Conservation (phyloP, 2,329 filamentous ascomycete genomes). For the Phialophora macrospora region DNA sequence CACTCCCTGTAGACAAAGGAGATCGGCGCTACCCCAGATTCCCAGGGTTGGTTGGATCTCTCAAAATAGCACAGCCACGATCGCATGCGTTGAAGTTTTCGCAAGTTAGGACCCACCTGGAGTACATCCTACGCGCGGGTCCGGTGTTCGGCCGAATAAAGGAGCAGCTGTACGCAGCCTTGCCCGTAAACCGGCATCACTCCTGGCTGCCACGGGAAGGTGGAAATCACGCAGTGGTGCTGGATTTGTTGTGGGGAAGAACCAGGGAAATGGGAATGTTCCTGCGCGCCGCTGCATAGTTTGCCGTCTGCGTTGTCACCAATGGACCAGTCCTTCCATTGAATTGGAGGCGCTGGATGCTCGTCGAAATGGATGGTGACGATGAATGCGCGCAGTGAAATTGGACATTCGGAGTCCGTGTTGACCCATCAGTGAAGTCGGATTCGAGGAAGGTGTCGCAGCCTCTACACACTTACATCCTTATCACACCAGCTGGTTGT, state of each 20-base stretch:
- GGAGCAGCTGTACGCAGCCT: constrained; percentile 5
- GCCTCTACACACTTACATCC: background rate
- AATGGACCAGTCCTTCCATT: background rate
- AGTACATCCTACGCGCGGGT: constrained; percentile 2
- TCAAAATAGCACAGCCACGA: constrained; percentile 14
- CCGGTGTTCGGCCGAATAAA: constrained; percentile 4
- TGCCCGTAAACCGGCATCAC: background rate
- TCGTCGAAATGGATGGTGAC: background rate
- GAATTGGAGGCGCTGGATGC: background rate
- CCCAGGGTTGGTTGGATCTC: background rate
- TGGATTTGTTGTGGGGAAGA: constrained; percentile 4
- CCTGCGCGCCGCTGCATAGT: constrained; percentile 2
- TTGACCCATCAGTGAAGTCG: background rate
- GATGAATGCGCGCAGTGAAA: background rate
- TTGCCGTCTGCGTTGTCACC: constrained; percentile 3
- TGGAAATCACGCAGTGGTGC: background rate
- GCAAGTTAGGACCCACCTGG: background rate
- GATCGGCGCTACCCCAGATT: background rate
- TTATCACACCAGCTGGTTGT: background rate
- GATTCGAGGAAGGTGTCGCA: background rate
- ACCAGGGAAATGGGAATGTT: background rate
- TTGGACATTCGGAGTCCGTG: background rate
- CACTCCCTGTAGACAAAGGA: background rate
- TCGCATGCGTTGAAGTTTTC: background rate
- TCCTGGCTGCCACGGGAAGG: background rate